Percentiles rank a stretch among this genome's conserved stretches.
Evolutionary conservation across 306 rosid genomes (phyloP).

Genomic region (Bauhinia variegata): DNA sequence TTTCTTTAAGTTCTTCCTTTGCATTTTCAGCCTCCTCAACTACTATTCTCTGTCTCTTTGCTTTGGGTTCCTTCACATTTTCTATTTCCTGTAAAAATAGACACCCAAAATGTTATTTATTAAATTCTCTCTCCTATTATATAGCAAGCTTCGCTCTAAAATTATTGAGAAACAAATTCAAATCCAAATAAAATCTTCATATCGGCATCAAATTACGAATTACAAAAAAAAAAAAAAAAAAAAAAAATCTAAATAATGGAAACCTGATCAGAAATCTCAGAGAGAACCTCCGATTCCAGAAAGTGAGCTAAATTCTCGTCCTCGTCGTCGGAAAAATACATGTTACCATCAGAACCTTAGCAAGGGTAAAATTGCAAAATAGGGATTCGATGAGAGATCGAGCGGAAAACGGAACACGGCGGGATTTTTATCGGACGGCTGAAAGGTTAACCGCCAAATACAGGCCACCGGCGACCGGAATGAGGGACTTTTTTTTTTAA

Average conservation of each 20-base stretch:
- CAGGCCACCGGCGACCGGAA: conserved; percentile 45
- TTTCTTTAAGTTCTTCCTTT: conserved; percentile 15
- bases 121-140: not conserved
- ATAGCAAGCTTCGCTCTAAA: not conserved
- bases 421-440: not conserved
- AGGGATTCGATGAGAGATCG: too few species aligned
- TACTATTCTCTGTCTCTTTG: conserved; percentile 58
- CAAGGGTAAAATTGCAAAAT: not conserved
- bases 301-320: conserved; percentile 75
- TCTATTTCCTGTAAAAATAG: conserved; percentile 59
- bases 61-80: conserved; percentile 48
- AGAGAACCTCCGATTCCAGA: conserved; percentile 85
- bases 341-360: conserved; percentile 29
- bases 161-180: too few species aligned
- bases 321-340: conserved; percentile 75
- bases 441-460: not conserved
- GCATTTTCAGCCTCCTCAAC: conserved; percentile 34
- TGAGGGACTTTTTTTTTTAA: conserved; percentile 32
- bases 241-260: not conserved
- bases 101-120: conserved; percentile 9
- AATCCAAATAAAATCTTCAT: not conserved
- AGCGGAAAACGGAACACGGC: not conserved
- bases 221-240: not conserved
- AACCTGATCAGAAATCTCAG: conserved; percentile 76
- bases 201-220: not conserved